Base-by-base conservation (phyloP, 2,329 filamentous ascomycete genomes). In the Xylariaceae sp. region DNA sequence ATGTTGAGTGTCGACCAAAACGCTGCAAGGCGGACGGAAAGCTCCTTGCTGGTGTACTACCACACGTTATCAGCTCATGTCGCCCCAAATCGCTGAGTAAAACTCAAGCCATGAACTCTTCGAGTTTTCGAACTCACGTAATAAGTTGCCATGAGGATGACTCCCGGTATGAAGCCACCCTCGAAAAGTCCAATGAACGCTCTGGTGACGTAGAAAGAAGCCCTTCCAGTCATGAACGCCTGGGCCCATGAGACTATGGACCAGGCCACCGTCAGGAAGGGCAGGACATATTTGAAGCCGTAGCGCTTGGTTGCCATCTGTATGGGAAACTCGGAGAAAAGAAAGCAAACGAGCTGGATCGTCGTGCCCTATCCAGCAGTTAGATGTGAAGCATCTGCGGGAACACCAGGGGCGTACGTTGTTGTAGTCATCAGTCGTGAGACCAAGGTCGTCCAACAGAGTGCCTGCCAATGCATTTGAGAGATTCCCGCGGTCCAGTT, bases 1-100 rank as follows among this genome's bases (percentile, higher is more conserved):
- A 64, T 64, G 36, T 71, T 70, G 10, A 81, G 75, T 0, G 79
- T 70, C 0, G 76, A 75, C 83, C 82, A 88, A 59, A 87, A 87
- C 55, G 67, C 75, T 44, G 75, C 74, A 13, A 88, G 59, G 1
- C 83, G 71, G 9, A 72, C 68, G 0, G 82, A 80, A 0, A 89
- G 63, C 52, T 88, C 83, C 33, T 68, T 68, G 1, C 75, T 75
- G 29, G 75, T 87, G 60, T 87, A 89, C 57, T 36, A 15, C 7
- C 9, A 32, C n/a, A n/a, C 6, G 19, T 15, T 24, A 30, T n/a
- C n/a, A n/a, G n/a, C n/a, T n/a, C n/a, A n/a, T n/a, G n/a, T n/a
- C n/a, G n/a, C n/a, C n/a, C n/a, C n/a, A n/a, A n/a, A n/a, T n/a
- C n/a, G n/a, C n/a, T n/a, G n/a, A n/a, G n/a, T n/a, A n/a, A n/a